These are phyloP conservation scores for Phoma sp. DNA, from an alignment of 2,329 filamentous ascomycete genomes.

Conservation along the genomic window DNA sequence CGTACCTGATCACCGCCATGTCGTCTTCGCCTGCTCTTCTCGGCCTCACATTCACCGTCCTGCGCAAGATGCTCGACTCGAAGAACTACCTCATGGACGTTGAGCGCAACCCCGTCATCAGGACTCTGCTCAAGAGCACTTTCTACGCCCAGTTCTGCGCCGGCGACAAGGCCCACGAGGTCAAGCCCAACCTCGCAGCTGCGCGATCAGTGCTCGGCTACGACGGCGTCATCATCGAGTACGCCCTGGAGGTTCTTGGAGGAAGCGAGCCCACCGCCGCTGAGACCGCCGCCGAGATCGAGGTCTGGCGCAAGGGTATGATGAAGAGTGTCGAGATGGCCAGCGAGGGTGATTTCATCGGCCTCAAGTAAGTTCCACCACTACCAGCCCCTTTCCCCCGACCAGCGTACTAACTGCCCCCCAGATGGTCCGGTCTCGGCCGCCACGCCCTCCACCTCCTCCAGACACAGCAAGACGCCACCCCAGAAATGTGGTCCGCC, in stretches of 20 bases:
- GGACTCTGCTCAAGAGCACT: conserved; percentile 74
- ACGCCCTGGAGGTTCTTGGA: conserved; percentile 81
- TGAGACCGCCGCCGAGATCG: conserved; percentile 67
- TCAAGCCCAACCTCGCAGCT: conserved; percentile 65
- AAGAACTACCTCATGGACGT: conserved; percentile 71
- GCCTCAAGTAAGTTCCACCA: conserved; percentile 53
- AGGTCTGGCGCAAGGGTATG: conserved; percentile 75
- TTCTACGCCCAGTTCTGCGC: conserved; percentile 94
- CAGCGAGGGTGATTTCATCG: conserved; percentile 59
- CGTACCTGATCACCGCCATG: conserved; percentile 70
- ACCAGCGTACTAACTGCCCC: conserved; percentile 21
- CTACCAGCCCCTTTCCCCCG: too few relatives aligned
- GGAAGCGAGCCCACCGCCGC: conserved; percentile 60
- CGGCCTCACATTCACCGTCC: conserved; percentile 69
- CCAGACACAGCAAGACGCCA: conserved; percentile 66
- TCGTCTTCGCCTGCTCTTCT: conserved; percentile 75
- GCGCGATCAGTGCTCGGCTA: conserved; percentile 77
- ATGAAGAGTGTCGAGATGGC: conserved; percentile 70
- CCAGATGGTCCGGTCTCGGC: conserved; percentile 80
- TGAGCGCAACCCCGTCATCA: conserved; percentile 75
- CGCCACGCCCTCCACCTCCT: conserved; percentile 72
- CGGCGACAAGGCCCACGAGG: conserved; percentile 74
- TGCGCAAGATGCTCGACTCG: conserved; percentile 73
- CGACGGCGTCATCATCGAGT: conserved; percentile 81
- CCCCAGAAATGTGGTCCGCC: conserved; percentile 67